Conservation (phyloP, 1,284 basidiomycete genomes). For the Sanguinoderma infundibulare region DNA sequence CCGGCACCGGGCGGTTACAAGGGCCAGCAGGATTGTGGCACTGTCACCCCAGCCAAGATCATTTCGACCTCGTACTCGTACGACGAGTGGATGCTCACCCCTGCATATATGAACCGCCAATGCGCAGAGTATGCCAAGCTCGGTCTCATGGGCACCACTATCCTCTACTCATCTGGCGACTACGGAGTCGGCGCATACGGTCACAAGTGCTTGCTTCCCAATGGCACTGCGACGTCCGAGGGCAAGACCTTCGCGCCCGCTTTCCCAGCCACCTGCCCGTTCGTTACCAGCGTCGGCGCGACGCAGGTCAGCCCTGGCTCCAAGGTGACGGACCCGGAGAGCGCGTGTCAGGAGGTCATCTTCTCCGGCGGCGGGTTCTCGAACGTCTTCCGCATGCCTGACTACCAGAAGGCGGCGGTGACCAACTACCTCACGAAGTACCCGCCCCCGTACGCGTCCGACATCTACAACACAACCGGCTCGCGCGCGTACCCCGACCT, state of each 20-base stretch:
- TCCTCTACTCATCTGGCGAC: slow-evolving; percentile 30
- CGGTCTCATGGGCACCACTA: slow-evolving; percentile 28
- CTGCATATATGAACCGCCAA: slow-evolving; percentile 44
- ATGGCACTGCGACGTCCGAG: slow-evolving; percentile 18
- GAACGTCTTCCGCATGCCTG: slow-evolving; percentile 45
- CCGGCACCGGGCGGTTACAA: slow-evolving; percentile 18
- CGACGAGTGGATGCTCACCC: slow-evolving; percentile 41
- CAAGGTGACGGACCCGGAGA: slow-evolving; percentile 55
- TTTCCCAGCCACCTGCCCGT: slow-evolving; percentile 51
- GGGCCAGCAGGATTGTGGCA: slow-evolving; percentile 41
- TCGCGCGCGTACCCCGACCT: slow-evolving; percentile 53
- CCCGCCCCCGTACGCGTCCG: slow-evolving; percentile 42
- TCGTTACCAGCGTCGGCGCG: slow-evolving; percentile 64
- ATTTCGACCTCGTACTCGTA: slow-evolving; percentile 48
- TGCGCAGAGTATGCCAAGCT: slow-evolving; percentile 53
- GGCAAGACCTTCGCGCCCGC: slow-evolving; percentile 27
- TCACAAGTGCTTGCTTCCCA: slow-evolving; percentile 29
- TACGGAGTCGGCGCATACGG: slow-evolving; percentile 25
- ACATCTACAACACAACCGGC: slow-evolving; percentile 30
- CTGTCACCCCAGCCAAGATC: slow-evolving; percentile 41
- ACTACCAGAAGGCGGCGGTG: slow-evolving; percentile 44
- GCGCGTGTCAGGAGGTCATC: slow-evolving; percentile 40
- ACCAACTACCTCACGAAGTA: slow-evolving; percentile 36
- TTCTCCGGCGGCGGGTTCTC: slow-evolving; percentile 54
- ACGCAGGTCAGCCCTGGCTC: slow-evolving; percentile 58